These are phyloP conservation scores for Pyrus pyrifolia DNA, from an alignment of 306 rosid genomes.

Conservation along the genomic window DNA sequence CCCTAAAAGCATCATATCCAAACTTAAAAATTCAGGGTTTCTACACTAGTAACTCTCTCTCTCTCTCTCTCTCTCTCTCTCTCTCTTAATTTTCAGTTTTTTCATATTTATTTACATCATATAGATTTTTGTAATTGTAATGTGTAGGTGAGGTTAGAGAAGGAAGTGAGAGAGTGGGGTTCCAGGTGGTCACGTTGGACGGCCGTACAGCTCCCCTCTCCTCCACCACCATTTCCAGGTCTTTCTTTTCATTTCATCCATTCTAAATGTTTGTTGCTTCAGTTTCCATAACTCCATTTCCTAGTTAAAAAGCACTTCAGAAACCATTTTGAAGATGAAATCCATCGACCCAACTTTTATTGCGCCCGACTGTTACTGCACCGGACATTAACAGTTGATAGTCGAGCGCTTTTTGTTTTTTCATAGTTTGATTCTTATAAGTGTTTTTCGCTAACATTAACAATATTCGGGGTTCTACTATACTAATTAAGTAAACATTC, in stretches of 20 bases:
- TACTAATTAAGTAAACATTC: background rate
- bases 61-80: too few relatives aligned
- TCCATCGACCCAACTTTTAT: background rate
- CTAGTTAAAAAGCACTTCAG: too few relatives aligned
- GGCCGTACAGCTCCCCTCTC: slow-evolving; percentile 69
- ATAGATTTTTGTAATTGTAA: background rate
- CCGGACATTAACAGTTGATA: background rate
- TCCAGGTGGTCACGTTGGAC: slow-evolving; percentile 70
- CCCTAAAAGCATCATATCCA: too few relatives aligned
- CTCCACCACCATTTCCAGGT: slow-evolving; percentile 58
- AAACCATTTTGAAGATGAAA: too few relatives aligned
- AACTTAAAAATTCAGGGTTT: too few relatives aligned
- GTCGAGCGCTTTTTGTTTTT: too few relatives aligned
- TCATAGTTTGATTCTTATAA: too few relatives aligned
- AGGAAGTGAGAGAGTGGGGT: slow-evolving; percentile 58
- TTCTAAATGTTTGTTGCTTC: background rate
- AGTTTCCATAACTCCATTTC: background rate
- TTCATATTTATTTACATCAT: too few relatives aligned
- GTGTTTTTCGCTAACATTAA: too few relatives aligned
- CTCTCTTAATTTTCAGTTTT: too few relatives aligned
- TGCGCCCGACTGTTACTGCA: background rate
- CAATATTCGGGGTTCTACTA: too few relatives aligned
- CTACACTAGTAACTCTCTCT: too few relatives aligned
- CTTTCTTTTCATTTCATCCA: background rate
- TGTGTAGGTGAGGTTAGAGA: slow-evolving; percentile 63